Conservation (phyloP, 768 basidiomycete species). For the Panellus pusillus region DNA sequence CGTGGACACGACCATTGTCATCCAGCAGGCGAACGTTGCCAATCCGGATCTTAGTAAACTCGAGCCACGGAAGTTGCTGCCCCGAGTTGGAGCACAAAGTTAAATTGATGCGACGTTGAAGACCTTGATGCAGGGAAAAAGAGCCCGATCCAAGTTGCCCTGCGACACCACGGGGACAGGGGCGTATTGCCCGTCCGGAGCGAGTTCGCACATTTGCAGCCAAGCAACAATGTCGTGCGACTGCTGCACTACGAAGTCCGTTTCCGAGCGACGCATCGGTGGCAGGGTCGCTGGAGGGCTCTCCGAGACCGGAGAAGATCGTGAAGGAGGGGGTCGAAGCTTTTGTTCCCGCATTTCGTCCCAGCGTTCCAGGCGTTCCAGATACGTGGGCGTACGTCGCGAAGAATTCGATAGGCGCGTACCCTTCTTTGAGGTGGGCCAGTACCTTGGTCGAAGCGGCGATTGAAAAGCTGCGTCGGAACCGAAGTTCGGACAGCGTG, state of each 20-base stretch:
- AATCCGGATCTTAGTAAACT: constrained; percentile 71
- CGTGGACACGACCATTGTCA: constrained; percentile 77
- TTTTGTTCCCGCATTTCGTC: constrained; percentile 88
- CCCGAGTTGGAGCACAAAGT: constrained; percentile 87
- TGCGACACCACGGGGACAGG: constrained; percentile 83
- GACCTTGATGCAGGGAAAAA: constrained; percentile 89
- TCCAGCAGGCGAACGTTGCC: constrained; percentile 87
- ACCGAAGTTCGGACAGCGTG: constrained; percentile 76
- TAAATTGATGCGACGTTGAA: constrained; percentile 81
- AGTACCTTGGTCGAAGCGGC: constrained; percentile 73
- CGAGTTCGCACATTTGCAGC: constrained; percentile 85
- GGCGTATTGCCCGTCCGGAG: constrained; percentile 77
- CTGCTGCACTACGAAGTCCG: constrained; percentile 86
- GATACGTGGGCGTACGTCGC: constrained; percentile 79
- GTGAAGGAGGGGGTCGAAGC: constrained; percentile 39
- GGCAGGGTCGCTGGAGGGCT: constrained; percentile 45
- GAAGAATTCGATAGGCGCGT: constrained; percentile 90
- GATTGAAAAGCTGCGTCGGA: constrained; percentile 81
- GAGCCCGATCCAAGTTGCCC: constrained; percentile 75
- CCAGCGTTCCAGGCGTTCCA: constrained; percentile 90
- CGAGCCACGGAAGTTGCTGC: constrained; percentile 83
- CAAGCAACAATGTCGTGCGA: constrained; percentile 88
- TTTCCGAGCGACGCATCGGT: constrained; percentile 91
- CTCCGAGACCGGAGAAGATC: constrained; percentile 38
- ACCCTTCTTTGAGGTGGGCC: constrained; percentile 68